Base-by-base conservation (phyloP, 257 asterid genomes). In the Penstemon eatonii region DNA sequence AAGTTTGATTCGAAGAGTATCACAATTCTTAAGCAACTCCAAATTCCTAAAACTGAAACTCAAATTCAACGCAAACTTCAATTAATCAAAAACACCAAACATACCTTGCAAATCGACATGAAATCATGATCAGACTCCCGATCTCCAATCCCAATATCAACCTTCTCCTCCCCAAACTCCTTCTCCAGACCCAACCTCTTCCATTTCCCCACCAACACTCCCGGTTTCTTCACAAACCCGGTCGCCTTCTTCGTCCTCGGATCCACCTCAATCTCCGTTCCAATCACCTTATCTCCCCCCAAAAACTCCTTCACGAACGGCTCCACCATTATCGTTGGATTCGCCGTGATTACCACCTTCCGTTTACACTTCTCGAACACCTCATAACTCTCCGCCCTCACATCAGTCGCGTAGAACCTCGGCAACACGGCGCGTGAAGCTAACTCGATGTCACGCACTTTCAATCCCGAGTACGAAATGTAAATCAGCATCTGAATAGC, bases 181-280 rank as follows among this genome's bases (percentile, higher is more conserved):
- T 85, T 87, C 77, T 83, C 41, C 41, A 94, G 61, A 0, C 95
- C 83, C 76, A 87, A 46, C 57, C 64, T 84, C 81, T 94, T 94
- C 97, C 87, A 86, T 54, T 94, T 84, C 58, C 97, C 96, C 19
- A 94, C 99, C 87, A 94, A 69, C 60, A 94, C 89, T 44, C 99
- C 99, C 1, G 96, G 96, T 19, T 76, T 79, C 78, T 79, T 86
- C 66, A 94, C 97, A 66, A 80, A 91, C 4, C 99, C 99, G 3
- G 99, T 91, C 12, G 99, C 99, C 73, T 74, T 91, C 79, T 80
- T 84, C 6, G 96, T 94, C 82, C 75, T 89, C 38, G 91, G 87
- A 82, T 94, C 90, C 73, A 94, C 91, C 74, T 94, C 99, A 61
- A 94, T 94, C 71, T 94, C 97, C 3, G 99, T 94, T 42, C 99